Percentiles rank a stretch among this genome's conserved stretches.
Evolutionary conservation across 1,284 basidiomycete species (phyloP).

Genomic region (Hypsizygus ulmarius): DNA sequence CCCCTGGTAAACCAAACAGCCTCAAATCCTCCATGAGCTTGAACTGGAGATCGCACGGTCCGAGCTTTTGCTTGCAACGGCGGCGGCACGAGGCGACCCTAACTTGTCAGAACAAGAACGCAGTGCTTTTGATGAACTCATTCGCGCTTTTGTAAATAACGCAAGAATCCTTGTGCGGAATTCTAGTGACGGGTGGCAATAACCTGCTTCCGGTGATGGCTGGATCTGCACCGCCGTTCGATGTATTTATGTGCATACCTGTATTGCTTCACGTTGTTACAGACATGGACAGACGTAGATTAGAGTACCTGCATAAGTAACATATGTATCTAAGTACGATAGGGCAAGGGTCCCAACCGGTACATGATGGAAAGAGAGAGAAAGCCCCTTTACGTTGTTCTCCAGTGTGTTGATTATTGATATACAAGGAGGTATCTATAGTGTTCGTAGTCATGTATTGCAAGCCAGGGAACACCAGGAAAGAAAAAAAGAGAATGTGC

Average conservation of each 20-base stretch:
- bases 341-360: too few relatives aligned
- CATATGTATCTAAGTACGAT: too few relatives aligned
- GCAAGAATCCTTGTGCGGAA: conserved; percentile 72
- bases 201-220: neutral
- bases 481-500: conserved; percentile 6
- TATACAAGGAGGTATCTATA: conserved; percentile 9
- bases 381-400: neutral
- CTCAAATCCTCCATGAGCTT: conserved; percentile 66
- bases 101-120: conserved; percentile 58
- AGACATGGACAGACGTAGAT: too few relatives aligned
- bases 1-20: too few relatives aligned
- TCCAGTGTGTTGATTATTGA: neutral
- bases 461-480: neutral
- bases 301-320: too few relatives aligned
- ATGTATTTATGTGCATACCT: neutral
- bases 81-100: conserved; percentile 56
- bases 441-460: neutral
- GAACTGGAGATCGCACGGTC: conserved; percentile 70
- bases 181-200: conserved; percentile 37
- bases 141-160: conserved; percentile 82
- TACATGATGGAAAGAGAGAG: too few relatives aligned
- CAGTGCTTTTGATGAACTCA: conserved; percentile 75
- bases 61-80: conserved; percentile 56
- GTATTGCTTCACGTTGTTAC: conserved; percentile 2
- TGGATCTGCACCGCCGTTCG: neutral